Evolutionary conservation across 768 basidiomycete genomes (phyloP), one percentile per base, ranked within the genome.

Genomic region (Nidularia pulvinata): DNA sequence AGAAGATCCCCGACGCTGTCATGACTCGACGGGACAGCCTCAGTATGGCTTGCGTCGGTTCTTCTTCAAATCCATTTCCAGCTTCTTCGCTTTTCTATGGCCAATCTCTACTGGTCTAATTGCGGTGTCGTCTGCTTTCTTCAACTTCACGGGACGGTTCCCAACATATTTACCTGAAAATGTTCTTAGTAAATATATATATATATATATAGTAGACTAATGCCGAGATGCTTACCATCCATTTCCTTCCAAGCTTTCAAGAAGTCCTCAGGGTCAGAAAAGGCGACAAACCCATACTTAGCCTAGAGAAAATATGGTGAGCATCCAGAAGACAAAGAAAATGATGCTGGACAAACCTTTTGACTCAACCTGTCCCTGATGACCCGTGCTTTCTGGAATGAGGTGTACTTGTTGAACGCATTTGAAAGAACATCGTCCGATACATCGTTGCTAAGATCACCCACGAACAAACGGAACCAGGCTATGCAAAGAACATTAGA

Each of bases 181-280:
- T 19, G 19, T 19, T 19, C 19, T 19, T 19, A 19, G 19, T 19
- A 19, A 19, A 19, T n/a, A n/a, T n/a, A n/a, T n/a, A n/a, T n/a
- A n/a, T n/a, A n/a, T n/a, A n/a, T 19, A 39, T 32, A 59, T 10
- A 57, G 46, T 34, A 35, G 14, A 10, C 48, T 32, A 50, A 1
- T 9, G 44, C 32, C 33, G 49, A 3, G 39, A 43, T 1, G 67
- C 89, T 35, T 60, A 92, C 95, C 96, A 69, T 98, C 95, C 95
- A 97, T 98, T 69, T 98, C 95, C 68, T 98, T 98, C 96, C 96
- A 99, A 14, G 96, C 96, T 66, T 86, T 95, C 53, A 99, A 69
- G 69, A 98, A 98, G 68, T 99, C 97, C 71, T 99, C 97, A 0
- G 97, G 97, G 65, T 98, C 97, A 44, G 91, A 93, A 71, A 98